These are phyloP conservation scores for Xylaria sp. DNA, from an alignment of 2,329 filamentous ascomycete species.

Conservation along the genomic window DNA sequence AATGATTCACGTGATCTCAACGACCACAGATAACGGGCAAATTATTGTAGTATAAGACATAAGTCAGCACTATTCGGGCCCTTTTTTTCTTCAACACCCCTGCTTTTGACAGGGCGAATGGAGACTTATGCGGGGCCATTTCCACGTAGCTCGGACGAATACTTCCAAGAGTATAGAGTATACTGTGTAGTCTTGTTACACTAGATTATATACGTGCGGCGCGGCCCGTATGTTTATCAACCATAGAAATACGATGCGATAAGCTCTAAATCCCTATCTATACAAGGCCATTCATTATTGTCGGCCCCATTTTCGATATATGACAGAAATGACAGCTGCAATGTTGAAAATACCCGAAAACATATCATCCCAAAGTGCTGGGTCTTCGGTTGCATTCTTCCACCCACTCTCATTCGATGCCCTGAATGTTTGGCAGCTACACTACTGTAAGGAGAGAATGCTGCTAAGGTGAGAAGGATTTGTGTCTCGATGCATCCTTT, in stretches of 20 bases:
- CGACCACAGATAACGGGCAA: constrained; percentile 30
- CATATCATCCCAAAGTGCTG: constrained; percentile 21
- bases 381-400: constrained; percentile 31
- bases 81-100: not conserved
- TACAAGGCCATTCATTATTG: not conserved
- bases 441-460: not conserved
- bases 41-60: constrained; percentile 18
- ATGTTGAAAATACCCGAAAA: not conserved
- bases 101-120: not conserved
- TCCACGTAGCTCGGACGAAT: not conserved
- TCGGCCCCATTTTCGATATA: not conserved
- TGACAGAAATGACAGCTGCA: not conserved
- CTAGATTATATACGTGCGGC: constrained; percentile 23
- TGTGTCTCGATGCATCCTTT: constrained; percentile 25
- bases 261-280: not conserved
- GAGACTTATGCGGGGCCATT: not conserved
- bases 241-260: not conserved
- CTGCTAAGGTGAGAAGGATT: constrained; percentile 12
- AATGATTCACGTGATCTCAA: constrained; percentile 20
- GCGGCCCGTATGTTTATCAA: constrained; percentile 26
- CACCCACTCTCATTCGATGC: not conserved
- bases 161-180: not conserved
- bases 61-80: not conserved
- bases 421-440: not conserved
- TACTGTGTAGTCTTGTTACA: constrained; percentile 3